Conservation (phyloP, 352 stramenopile species). For the Phytophthora brassicae region DNA sequence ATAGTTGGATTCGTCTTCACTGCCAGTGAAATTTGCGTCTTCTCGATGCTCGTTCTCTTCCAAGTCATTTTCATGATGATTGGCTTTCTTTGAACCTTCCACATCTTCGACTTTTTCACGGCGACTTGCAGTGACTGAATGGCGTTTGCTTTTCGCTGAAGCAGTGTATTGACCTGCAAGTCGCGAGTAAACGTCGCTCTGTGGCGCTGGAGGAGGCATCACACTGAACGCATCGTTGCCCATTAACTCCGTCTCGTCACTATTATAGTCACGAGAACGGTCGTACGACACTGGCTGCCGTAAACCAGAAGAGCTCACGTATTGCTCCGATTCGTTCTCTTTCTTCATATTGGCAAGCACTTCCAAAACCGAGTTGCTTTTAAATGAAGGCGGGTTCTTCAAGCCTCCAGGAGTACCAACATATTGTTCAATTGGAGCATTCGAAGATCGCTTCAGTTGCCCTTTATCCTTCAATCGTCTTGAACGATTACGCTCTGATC, state of each 20-base stretch:
- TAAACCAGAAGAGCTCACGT: constrained; percentile 42
- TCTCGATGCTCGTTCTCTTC: constrained; percentile 33
- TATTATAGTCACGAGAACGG: constrained; percentile 40
- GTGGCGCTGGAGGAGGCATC: constrained; percentile 55
- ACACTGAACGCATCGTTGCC: constrained; percentile 18
- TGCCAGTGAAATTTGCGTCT: constrained; percentile 36
- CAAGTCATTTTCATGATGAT: constrained; percentile 19
- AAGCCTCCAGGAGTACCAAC: constrained; percentile 40
- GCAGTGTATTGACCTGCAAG: constrained; percentile 82
- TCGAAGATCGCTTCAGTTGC: constrained; percentile 48
- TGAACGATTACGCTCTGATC: constrained; percentile 70
- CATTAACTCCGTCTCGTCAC: constrained; percentile 28
- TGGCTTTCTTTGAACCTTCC: constrained; percentile 28
- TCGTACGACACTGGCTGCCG: constrained; percentile 52
- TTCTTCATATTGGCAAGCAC: constrained; percentile 84
- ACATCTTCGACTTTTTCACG: constrained; percentile 40
- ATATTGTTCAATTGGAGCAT: constrained; percentile 60
- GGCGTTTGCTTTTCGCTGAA: constrained; percentile 81
- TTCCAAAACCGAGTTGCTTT: constrained; percentile 72
- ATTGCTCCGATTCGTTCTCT: constrained; percentile 70
- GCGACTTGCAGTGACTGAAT: constrained; percentile 41
- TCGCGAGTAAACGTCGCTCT: constrained; percentile 79
- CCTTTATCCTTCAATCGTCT: constrained; percentile 70
- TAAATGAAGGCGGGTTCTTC: constrained; percentile 57
- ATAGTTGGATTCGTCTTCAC: constrained; percentile 59